Conservation (phyloP, 257 asterid genomes). For the Fraxinus quadrangulata region DNA sequence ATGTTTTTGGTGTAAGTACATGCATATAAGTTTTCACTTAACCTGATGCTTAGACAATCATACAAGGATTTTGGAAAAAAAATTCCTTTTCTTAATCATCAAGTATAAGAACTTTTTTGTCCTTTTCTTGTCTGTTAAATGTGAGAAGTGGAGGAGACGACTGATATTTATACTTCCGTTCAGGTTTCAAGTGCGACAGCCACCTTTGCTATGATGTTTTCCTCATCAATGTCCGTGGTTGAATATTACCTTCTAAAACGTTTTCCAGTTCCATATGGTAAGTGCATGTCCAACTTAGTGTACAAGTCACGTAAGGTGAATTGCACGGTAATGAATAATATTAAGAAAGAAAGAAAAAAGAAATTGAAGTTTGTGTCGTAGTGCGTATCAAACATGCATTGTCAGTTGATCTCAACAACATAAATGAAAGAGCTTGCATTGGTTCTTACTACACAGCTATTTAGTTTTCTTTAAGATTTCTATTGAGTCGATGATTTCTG, state of each 20-base stretch:
- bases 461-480: not conserved
- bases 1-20: no score
- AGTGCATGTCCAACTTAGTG: conserved; percentile 17
- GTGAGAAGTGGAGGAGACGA: not conserved
- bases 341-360: no score
- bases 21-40: no score
- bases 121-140: not conserved
- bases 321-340: no score
- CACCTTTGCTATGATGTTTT: conserved; percentile 96
- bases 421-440: not conserved
- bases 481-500: conserved; percentile 5
- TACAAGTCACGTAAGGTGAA: not conserved
- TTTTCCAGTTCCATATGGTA: conserved; percentile 93
- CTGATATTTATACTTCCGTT: conserved; percentile 10
- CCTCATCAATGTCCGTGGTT: conserved; percentile 96
- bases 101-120: no score
- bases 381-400: no score
- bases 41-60: no score
- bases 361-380: no score
- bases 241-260: conserved; percentile 95
- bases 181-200: conserved; percentile 99
- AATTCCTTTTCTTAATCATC: no score
- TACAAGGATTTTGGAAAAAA: no score
- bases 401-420: no score
- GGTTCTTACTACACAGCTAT: not conserved